A percentile compares a stretch with the other conserved stretches of the same genome.
Conservation (phyloP, 106 monocot species). For the Apostasia ramifera region DNA sequence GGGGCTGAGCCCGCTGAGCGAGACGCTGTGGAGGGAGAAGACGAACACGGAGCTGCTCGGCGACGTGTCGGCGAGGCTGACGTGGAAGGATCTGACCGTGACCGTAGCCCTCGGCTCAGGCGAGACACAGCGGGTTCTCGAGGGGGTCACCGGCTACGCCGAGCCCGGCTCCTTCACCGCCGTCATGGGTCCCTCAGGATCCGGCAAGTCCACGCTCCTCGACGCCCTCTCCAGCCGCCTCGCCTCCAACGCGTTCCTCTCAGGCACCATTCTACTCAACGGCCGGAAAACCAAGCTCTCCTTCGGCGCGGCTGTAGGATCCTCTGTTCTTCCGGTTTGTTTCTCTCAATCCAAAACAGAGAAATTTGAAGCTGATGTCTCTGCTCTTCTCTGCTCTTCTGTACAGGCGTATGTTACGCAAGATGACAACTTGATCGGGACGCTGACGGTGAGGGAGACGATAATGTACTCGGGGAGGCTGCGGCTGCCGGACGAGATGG, state of each 20-base stretch:
- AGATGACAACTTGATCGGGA: slow-evolving; percentile 79
- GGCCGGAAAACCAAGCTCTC: slow-evolving; percentile 67
- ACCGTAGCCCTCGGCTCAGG: slow-evolving; percentile 40
- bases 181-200: slow-evolving; percentile 78
- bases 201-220: slow-evolving; percentile 68
- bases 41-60: slow-evolving; percentile 32
- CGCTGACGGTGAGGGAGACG: slow-evolving; percentile 82
- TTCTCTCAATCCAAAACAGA: neutral
- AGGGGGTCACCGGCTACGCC: slow-evolving; percentile 61
- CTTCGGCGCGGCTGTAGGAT: slow-evolving; percentile 62
- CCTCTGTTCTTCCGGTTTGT: neutral
- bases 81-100: slow-evolving; percentile 72
- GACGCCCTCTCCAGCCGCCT: slow-evolving; percentile 61
- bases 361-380: neutral
- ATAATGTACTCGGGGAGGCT: slow-evolving; percentile 69
- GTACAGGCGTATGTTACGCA: slow-evolving; percentile 82
- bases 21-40: slow-evolving; percentile 74
- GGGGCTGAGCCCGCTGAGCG: slow-evolving; percentile 63
- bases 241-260: slow-evolving; percentile 61
- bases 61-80: slow-evolving; percentile 55
- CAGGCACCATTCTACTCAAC: slow-evolving; percentile 51
- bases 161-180: slow-evolving; percentile 64
- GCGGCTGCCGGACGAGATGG: slow-evolving; percentile 72
- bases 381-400: neutral
- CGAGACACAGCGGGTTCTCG: slow-evolving; percentile 43